Conservation (phyloP, 1,284 basidiomycete species). For the Entoloma clypeatum region DNA sequence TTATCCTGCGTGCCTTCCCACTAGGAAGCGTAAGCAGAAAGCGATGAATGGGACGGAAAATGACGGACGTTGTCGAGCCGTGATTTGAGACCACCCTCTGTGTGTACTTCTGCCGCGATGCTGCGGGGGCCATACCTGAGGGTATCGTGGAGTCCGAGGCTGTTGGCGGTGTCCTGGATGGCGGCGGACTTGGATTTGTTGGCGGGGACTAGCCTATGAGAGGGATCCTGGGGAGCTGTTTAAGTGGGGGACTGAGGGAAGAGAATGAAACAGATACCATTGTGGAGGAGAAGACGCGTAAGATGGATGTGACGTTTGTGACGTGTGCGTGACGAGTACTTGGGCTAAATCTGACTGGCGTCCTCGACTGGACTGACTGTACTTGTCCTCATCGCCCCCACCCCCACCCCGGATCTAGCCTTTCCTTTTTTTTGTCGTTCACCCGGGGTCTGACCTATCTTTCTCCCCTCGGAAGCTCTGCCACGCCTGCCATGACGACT, state of each 20-base stretch:
- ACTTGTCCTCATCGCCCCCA: no score
- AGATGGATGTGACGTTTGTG: slow-evolving; percentile 10
- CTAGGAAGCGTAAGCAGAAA: slow-evolving; percentile 37
- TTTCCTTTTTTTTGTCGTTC: no score
- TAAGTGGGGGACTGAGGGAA: slow-evolving; percentile 3
- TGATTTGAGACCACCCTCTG: slow-evolving; percentile 51
- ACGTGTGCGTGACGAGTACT: slow-evolving; percentile 7
- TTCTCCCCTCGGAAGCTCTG: no score
- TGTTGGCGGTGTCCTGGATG: slow-evolving; percentile 63
- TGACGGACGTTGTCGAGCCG: slow-evolving; percentile 67
- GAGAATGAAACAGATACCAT: slow-evolving; percentile 36
- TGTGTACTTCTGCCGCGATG: slow-evolving; percentile 66
- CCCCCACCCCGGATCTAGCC: no score
- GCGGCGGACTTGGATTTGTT: slow-evolving; percentile 57
- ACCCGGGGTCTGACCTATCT: no score
- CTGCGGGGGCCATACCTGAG: slow-evolving; percentile 73
- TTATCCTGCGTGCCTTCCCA: slow-evolving; percentile 94
- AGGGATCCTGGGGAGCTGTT: slow-evolving; percentile 50
- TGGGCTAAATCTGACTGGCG: neutral
- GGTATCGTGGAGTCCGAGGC: slow-evolving; percentile 76
- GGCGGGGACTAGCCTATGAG: slow-evolving; percentile 65
- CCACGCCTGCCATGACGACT: slow-evolving; percentile 39
- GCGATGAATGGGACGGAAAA: neutral
- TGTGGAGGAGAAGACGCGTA: slow-evolving; percentile 23
- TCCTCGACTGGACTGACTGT: no score